Evolutionary conservation across 345 rosid genomes (phyloP), one percentile per base, ranked within the genome.

Genomic region (Raphanus raphanistrum): DNA sequence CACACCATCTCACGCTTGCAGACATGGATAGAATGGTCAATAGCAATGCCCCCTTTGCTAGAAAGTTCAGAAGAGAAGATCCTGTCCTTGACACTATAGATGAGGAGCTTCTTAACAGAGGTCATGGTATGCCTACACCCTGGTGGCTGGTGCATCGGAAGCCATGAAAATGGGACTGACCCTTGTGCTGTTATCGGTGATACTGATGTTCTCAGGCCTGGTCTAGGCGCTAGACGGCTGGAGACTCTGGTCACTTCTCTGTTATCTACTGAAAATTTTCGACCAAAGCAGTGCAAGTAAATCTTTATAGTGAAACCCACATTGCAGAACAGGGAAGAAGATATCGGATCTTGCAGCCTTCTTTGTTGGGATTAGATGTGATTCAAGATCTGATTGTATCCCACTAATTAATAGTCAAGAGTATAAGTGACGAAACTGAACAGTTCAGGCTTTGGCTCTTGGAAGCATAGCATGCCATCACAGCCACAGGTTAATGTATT

Each of bases 101-200:
- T 75, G 80, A 86, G 0, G 94, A 95, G 71, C 96, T 95, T 41
- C 85, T 95, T 74, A 82, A 85, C 63, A 84, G 96, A 8, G 81
- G 85, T 66, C 83, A 84, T 9, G 90, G 82, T 41, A 91, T 84
- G 97, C 73, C 84, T 62, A 92, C 93, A 57, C 96, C 96, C 97
- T 1, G 99, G 99, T 38, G 99, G 97, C 35, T 95, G 99, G 98
- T 95, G 99, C 72, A 70, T 84, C n/a, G 99, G 99, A 70, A 88
- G 81, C 50, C n/a, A 82, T 69, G 87, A 74, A 70, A 95, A 95
- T 29, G 97, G 93, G 61, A 90, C 85, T 29, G 99, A 92, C 66
- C 98, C 97, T 17, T 95, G 99, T 85, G 82, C 84, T 10, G 79
- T 73, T 57, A 80, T 82, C 27, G 97, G 98, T 35, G 85, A 89